These are phyloP conservation scores for Aspergillus neotritici DNA, from an alignment of 2,329 filamentous ascomycete genomes.

Conservation along the genomic window DNA sequence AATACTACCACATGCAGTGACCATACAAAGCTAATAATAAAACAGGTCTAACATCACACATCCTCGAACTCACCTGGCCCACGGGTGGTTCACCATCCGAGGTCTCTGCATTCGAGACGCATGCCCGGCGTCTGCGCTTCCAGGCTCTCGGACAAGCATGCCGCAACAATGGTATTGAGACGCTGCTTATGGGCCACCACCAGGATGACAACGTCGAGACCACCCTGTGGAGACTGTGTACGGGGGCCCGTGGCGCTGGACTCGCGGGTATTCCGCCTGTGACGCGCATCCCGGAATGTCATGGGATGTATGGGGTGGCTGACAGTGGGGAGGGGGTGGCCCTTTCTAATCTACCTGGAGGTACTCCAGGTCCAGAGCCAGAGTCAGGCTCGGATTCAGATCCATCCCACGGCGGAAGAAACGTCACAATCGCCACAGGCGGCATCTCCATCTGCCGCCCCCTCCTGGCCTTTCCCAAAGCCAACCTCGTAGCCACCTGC, in stretches of 20 bases:
- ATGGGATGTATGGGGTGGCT: conserved; percentile 65
- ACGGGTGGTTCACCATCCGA: conserved; percentile 2
- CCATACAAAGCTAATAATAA: background rate
- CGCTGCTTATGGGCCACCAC: conserved; percentile 78
- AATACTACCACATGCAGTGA: background rate
- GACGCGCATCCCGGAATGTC: conserved; percentile 75
- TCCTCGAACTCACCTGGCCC: conserved; percentile 51
- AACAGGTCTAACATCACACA: conserved; percentile 30
- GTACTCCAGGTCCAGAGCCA: background rate
- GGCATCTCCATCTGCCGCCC: conserved; percentile 35
- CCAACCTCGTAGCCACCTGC: conserved; percentile 61
- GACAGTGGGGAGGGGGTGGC: conserved; percentile 49
- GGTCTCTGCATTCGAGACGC: conserved; percentile 65
- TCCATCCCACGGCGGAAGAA: background rate
- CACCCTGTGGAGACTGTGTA: conserved; percentile 68
- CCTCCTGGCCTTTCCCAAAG: conserved; percentile 55
- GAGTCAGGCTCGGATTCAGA: no score
- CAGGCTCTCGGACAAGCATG: conserved; percentile 62
- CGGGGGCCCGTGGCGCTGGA: conserved; percentile 63
- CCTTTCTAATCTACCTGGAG: conserved; percentile 29
- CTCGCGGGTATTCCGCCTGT: conserved; percentile 62
- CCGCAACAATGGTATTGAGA: conserved; percentile 45
- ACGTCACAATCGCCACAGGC: conserved; percentile 24
- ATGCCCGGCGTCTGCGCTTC: conserved; percentile 70
- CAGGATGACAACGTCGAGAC: conserved; percentile 89